A percentile compares a stretch with the other conserved stretches of the same genome.
phyloP scores from a whole-genome alignment of 352 stramenopile species.

The Globisporangium radiosum region DNA sequence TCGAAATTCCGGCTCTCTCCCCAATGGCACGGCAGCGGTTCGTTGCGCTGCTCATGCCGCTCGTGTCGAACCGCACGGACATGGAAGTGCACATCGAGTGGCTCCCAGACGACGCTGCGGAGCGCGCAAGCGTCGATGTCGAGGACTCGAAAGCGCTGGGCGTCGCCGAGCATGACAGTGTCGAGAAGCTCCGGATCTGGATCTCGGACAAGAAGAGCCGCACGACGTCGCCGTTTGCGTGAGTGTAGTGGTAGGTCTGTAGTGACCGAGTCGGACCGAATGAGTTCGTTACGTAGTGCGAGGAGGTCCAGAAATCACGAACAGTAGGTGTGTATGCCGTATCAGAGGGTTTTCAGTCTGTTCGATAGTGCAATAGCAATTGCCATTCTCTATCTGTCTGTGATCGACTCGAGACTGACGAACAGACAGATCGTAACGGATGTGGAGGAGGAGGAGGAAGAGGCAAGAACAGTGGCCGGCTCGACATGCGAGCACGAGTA shows the following conservation, averaged over 20 bases:
- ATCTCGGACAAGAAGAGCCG: constrained; percentile 83
- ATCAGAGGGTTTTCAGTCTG: no score
- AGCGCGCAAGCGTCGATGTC: constrained; percentile 23
- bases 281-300: no score
- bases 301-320: no score
- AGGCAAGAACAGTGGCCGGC: no score
- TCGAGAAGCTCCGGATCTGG: constrained; percentile 83
- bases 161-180: constrained; percentile 30
- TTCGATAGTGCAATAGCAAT: no score
- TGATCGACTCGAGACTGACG: no score
- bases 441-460: no score
- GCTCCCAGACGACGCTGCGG: constrained; percentile 48
- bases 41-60: constrained; percentile 65
- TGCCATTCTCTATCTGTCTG: no score
- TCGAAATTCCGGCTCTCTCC: constrained; percentile 67
- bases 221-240: constrained; percentile 69
- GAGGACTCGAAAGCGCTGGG: constrained; percentile 21
- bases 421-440: no score
- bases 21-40: constrained; percentile 56
- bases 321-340: no score
- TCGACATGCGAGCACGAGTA: no score
- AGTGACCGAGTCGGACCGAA: no score
- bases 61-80: constrained; percentile 76
- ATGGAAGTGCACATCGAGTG: constrained; percentile 84
- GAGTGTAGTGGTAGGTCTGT: not conserved